A percentile compares a stretch with the other conserved stretches of the same genome.
Conservation (phyloP, 441 rosid species). For the Metrosideros polymorpha region DNA sequence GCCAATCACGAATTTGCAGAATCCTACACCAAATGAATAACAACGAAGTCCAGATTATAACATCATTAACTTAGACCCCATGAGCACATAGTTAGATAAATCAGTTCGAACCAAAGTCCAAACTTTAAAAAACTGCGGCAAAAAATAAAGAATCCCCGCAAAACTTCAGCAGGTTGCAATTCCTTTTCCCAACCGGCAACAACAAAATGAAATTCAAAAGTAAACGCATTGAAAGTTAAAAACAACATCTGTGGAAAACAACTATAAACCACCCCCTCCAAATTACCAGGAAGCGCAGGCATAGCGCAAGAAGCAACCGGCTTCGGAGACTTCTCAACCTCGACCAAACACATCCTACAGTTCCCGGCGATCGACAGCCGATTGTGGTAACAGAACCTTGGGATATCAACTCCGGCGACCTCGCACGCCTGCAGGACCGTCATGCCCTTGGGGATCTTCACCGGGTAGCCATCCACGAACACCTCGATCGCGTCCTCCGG, state of each 20-base stretch:
- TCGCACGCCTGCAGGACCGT: conserved; percentile 96
- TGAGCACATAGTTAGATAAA: not conserved
- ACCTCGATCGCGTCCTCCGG: conserved; percentile 96
- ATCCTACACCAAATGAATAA: not conserved
- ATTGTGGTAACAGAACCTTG: conserved; percentile 84
- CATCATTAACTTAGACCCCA: not conserved
- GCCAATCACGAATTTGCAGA: not conserved
- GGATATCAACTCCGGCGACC: conserved; percentile 93
- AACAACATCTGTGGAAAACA: not conserved
- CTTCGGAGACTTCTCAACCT: conserved; percentile 97
- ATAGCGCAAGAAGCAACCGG: conserved; percentile 98
- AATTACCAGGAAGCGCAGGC: conserved; percentile 94
- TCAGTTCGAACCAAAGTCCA: not conserved
- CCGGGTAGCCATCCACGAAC: conserved; percentile 81
- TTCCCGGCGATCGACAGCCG: conserved; percentile 95
- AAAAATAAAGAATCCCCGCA: not conserved
- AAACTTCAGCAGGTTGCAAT: not conserved
- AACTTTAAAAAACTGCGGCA: not conserved
- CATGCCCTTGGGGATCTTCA: conserved; percentile 92
- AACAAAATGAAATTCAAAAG: not conserved
- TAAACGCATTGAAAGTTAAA: not conserved
- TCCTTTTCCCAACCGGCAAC: not conserved
- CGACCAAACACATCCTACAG: conserved; percentile 97
- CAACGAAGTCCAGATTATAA: not conserved
- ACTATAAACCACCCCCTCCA: not conserved